These are phyloP conservation scores for Cordyceps javanica DNA, from an alignment of 2,329 filamentous ascomycete genomes.

Conservation along the genomic window DNA sequence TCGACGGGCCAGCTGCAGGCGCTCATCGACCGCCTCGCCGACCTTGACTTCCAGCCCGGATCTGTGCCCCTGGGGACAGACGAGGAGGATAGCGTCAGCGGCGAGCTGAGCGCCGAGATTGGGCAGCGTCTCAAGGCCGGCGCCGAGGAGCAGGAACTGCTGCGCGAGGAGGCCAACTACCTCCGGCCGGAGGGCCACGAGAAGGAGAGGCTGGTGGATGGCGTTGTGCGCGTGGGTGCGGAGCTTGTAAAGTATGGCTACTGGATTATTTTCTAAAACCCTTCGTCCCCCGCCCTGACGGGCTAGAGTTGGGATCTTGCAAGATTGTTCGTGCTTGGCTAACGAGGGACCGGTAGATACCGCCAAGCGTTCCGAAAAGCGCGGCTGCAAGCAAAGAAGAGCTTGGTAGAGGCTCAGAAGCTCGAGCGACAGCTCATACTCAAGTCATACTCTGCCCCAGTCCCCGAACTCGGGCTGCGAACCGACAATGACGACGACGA, in stretches of 20 bases:
- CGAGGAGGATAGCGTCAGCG: constrained; percentile 48
- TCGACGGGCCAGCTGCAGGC: constrained; percentile 51
- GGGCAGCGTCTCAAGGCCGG: constrained; percentile 68
- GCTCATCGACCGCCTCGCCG: constrained; percentile 54
- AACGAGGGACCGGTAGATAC: no score
- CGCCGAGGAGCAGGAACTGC: constrained; percentile 76
- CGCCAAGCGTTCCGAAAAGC: constrained; percentile 72
- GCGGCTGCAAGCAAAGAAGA: constrained; percentile 71
- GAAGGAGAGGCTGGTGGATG: constrained; percentile 59
- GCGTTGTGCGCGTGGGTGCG: constrained; percentile 58
- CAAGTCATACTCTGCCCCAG: constrained; percentile 50
- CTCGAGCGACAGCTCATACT: constrained; percentile 74
- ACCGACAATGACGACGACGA: constrained; percentile 20
- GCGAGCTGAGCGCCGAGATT: constrained; percentile 77
- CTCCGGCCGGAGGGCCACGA: constrained; percentile 51
- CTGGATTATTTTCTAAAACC: no score
- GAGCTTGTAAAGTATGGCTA: constrained; percentile 62
- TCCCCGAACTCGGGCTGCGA: constrained; percentile 27
- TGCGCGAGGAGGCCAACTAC: constrained; percentile 73
- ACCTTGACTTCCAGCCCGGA: constrained; percentile 52
- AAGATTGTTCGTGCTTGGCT: no score
- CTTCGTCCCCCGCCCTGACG: no score
- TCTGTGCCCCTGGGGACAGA: constrained; percentile 45
- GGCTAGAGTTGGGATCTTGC: no score
- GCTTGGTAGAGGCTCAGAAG: constrained; percentile 64